Evolutionary conservation across 2,329 filamentous ascomycete species (phyloP).

Genomic region (Chaetomiaceae sp.): DNA sequence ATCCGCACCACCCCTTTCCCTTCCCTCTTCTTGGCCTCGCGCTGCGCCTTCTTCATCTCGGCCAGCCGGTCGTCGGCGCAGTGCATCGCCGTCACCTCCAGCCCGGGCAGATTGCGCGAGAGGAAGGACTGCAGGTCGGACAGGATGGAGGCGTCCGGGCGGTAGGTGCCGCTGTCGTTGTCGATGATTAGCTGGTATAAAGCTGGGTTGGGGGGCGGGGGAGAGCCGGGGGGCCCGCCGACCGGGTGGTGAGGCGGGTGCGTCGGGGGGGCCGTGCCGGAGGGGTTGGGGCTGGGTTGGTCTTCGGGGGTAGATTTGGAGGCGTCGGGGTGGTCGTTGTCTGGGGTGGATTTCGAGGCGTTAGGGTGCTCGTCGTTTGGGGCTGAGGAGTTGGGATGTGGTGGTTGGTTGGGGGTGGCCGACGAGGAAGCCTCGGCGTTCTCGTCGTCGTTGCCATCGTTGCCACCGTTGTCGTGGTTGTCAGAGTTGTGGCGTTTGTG

Average conservation of each 20-base stretch:
- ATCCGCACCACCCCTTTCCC: conserved; percentile 43
- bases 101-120: conserved; percentile 64
- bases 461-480: background rate
- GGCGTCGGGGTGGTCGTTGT: background rate
- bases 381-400: no score
- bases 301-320: conserved; percentile 28
- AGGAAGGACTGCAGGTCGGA: conserved; percentile 67
- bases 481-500: background rate
- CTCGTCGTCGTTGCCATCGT: background rate
- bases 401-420: conserved; percentile 21
- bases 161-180: conserved; percentile 91
- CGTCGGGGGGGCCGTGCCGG: conserved; percentile 31
- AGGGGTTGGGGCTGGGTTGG: no score
- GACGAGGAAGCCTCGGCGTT: no score
- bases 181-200: conserved; percentile 87
- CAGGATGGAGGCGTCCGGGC: conserved; percentile 72
- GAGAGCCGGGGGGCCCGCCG: conserved; percentile 39
- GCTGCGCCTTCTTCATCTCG: conserved; percentile 70
- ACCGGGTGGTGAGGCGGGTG: conserved; percentile 42
- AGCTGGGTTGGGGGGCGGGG: conserved; percentile 41
- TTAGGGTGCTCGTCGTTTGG: background rate
- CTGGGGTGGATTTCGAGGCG: conserved; percentile 26
- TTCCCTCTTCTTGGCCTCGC: conserved; percentile 63
- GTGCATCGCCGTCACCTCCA: conserved; percentile 67
- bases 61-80: conserved; percentile 71